These are phyloP conservation scores for Plasmodium billcollinsi DNA, from an alignment of 169 alveolate genomes.

Conservation along the genomic window DNA sequence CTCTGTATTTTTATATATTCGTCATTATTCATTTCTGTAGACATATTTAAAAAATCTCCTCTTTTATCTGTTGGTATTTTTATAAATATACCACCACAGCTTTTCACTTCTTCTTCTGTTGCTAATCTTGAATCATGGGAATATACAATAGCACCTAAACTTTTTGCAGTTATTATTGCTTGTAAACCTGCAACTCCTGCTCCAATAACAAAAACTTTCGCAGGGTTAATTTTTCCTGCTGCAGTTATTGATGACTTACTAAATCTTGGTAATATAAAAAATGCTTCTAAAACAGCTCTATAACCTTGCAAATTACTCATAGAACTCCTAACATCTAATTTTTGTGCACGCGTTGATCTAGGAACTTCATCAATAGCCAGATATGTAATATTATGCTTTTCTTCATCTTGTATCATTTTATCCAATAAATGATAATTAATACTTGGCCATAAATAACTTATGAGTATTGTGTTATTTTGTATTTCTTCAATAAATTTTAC, in stretches of 20 bases:
- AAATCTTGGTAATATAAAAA: conserved; percentile 91
- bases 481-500: conserved; percentile 82
- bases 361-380: conserved; percentile 95
- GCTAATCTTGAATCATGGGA: conserved; percentile 90
- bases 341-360: conserved; percentile 94
- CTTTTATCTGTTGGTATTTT: conserved; percentile 89
- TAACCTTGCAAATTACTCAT: conserved; percentile 95
- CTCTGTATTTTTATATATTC: conserved; percentile 84
- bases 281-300: conserved; percentile 96
- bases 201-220: conserved; percentile 95
- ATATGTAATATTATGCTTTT: conserved; percentile 81
- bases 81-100: conserved; percentile 87
- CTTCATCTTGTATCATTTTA: conserved; percentile 78
- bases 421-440: conserved; percentile 77
- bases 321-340: conserved; percentile 92
- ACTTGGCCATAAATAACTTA: conserved; percentile 90
- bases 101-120: conserved; percentile 88
- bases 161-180: conserved; percentile 95
- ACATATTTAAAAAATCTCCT: conserved; percentile 58
- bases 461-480: conserved; percentile 84
- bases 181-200: conserved; percentile 98
- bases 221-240: conserved; percentile 94
- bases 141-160: conserved; percentile 92
- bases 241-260: conserved; percentile 93
- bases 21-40: conserved; percentile 44